Conservation (phyloP, 2,329 filamentous ascomycete genomes). For the Corniculantispora saksenae region DNA sequence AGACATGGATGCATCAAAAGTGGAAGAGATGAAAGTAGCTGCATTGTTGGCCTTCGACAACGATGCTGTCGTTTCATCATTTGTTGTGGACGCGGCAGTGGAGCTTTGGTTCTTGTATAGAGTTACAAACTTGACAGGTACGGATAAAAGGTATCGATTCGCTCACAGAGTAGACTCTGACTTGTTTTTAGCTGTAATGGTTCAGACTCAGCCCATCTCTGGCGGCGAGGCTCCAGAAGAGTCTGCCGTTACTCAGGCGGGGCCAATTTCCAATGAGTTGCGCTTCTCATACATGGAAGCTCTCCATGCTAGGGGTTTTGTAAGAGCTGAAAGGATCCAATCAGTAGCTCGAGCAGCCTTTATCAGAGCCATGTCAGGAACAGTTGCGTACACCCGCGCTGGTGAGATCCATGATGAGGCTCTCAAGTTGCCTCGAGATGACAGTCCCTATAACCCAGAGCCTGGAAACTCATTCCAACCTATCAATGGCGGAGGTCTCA, state of each 20-base stretch:
- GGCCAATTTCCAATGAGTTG: background rate
- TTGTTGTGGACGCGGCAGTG: conserved; percentile 2
- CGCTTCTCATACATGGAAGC: conserved; percentile 19
- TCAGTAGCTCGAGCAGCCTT: background rate
- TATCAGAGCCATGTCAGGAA: conserved; percentile 2
- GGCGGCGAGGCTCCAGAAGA: no score
- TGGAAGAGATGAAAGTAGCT: no score
- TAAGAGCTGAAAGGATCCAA: conserved; percentile 2
- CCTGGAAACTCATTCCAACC: conserved; percentile 6
- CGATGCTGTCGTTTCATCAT: background rate
- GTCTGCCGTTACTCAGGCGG: no score
- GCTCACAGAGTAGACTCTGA: no score
- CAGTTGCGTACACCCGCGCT: conserved; percentile 7
- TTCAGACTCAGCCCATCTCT: no score
- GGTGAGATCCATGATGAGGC: background rate
- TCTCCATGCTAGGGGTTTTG: conserved; percentile 13
- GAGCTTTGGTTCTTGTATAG: conserved; percentile 13
- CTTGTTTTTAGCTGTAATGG: no score
- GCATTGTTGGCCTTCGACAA: no score
- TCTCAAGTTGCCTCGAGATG: background rate
- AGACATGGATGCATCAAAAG: no score
- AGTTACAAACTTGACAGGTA: conserved; percentile 1
- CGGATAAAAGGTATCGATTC: background rate
- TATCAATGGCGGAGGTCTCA: conserved; percentile 3
- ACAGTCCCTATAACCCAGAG: background rate